Base-by-base conservation (phyloP, 768 basidiomycete species). In the Boletus huronensis region DNA sequence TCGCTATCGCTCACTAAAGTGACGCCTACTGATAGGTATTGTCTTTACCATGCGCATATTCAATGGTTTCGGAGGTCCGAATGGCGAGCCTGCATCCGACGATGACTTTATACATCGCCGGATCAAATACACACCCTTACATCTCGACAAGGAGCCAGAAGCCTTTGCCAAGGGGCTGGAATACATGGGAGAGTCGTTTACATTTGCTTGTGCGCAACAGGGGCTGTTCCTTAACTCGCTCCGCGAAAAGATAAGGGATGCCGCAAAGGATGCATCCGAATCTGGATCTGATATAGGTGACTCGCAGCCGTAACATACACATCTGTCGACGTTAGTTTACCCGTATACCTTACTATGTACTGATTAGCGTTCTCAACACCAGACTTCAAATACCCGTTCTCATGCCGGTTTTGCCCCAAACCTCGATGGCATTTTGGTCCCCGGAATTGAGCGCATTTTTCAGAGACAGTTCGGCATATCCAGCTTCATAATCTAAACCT, bases 151-250 rank as follows among this genome's bases (percentile, higher is more conserved):
- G 52, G 87, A 90, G 65, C 53, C 73, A 0, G 59, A 64, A 6
- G 79, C 83, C 9, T 84, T 85, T 64, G 76, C 80, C n/a, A 70
- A 79, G 34, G 75, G 74, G 26, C 69, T 93, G 21, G 79, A 78
- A 19, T 91, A 86, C 67, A 74, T 93, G 54, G 75, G 71, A 34
- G 74, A 74, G 1, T 69, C 81, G 1, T 93, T 93, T 67, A 83
- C 85, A 10, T 93, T 93, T 65, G 74, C 78, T 52, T 77, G 79
- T 34, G 73, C 77, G 11, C 90, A 93, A 69, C 75, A 88, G 55
- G 77, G 81, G 2, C 70, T 87, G 13, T 90, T 91, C 72, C 68
- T 88, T 25, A 76, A 78, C 63, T 85, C 85, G 16, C 70, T 90
- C 35, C 75, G 79, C 48, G 79, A 82, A 35, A 76, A 72, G 40